Percentiles rank a stretch among this genome's conserved stretches.
Conservation (phyloP, 2,329 filamentous ascomycete species). For the Pestalotiopsis sp. region DNA sequence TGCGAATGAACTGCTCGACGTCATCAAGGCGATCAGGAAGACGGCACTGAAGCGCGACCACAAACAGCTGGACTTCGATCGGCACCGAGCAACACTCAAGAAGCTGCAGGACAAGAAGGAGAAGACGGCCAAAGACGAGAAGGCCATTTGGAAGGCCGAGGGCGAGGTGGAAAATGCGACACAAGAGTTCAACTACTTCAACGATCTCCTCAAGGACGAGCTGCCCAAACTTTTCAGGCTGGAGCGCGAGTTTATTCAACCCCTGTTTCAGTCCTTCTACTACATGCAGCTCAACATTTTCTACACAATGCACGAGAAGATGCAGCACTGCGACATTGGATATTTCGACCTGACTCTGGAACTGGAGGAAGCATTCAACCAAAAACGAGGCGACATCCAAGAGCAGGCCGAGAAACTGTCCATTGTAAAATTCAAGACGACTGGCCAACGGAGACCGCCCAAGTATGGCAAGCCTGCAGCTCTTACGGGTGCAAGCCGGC, state of each 20-base stretch:
- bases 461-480: constrained; percentile 56
- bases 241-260: constrained; percentile 93
- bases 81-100: constrained; percentile 80
- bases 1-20: constrained; percentile 88
- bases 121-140: constrained; percentile 93
- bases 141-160: constrained; percentile 94
- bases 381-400: constrained; percentile 86
- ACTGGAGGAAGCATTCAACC: constrained; percentile 87
- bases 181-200: constrained; percentile 97
- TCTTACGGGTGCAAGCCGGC: constrained; percentile 48
- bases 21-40: constrained; percentile 95
- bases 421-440: constrained; percentile 91
- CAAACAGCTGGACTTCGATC: constrained; percentile 96
- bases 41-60: constrained; percentile 87
- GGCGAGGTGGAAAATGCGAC: constrained; percentile 88
- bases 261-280: constrained; percentile 98
- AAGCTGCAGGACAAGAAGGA: constrained; percentile 98
- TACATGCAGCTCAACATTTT: constrained; percentile 99
- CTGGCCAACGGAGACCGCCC: constrained; percentile 66
- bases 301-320: constrained; percentile 96
- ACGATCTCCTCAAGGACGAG: constrained; percentile 94
- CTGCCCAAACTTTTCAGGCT: constrained; percentile 87
- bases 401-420: constrained; percentile 80
- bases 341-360: constrained; percentile 94
- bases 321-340: constrained; percentile 96